Conservation (phyloP, 2,329 filamentous ascomycete genomes). For the Colletotrichum cordylinicola region DNA sequence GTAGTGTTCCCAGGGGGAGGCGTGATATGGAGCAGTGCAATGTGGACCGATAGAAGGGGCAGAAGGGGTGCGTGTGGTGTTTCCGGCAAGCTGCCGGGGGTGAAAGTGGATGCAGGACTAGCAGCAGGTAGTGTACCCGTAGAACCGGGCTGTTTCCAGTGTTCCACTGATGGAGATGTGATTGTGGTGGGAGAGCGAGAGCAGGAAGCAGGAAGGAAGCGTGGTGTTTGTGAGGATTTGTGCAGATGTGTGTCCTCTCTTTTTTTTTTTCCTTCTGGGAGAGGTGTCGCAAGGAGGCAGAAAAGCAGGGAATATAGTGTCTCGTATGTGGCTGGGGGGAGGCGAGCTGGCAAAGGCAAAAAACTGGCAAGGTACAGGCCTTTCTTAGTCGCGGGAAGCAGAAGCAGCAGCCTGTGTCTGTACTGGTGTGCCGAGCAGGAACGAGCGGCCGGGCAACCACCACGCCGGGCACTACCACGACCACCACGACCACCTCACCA, state of each 20-base stretch:
- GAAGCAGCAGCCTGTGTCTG: background rate
- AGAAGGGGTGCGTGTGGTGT: constrained; percentile 16
- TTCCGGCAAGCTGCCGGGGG: constrained; percentile 8
- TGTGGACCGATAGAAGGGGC: constrained; percentile 14
- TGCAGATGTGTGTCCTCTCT: background rate
- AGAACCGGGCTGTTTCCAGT: constrained; percentile 8
- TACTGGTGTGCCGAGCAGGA: background rate
- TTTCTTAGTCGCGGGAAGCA: background rate
- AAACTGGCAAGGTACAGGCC: background rate
- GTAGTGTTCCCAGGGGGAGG: constrained; percentile 15
- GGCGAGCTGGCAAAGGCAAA: background rate
- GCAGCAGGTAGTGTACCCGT: constrained; percentile 7
- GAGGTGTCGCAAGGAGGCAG: constrained; percentile 23
- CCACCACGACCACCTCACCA: background rate
- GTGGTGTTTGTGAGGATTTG: background rate
- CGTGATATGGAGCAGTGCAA: constrained; percentile 7
- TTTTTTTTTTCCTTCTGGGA: background rate
- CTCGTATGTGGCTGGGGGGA: constrained; percentile 29
- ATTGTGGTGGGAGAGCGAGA: background rate
- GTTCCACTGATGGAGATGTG: constrained; percentile 10
- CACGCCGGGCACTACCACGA: background rate
- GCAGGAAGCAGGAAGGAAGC: background rate
- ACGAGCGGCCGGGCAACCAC: constrained; percentile 13
- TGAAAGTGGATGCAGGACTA: constrained; percentile 15
- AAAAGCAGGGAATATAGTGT: constrained; percentile 31